Conservation (phyloP, 495 filamentous ascomycete genomes). For the Schizothecium vesticola region DNA sequence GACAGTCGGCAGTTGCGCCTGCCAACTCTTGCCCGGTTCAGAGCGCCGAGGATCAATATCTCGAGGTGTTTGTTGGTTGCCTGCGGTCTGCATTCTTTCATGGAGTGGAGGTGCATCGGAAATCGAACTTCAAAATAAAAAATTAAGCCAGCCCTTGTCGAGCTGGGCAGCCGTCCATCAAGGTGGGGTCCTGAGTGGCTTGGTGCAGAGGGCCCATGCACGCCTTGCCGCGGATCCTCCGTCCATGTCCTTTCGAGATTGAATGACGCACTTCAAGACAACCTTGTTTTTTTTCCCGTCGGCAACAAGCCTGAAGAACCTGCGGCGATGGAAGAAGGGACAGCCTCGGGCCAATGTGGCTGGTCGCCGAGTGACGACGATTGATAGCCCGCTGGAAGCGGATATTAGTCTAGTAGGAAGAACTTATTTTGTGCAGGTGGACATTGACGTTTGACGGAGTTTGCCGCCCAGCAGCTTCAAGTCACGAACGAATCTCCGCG, state of each 20-base stretch:
- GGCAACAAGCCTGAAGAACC: neutral
- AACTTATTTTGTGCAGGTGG: neutral
- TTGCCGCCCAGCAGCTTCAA: neutral
- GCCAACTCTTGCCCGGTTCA: neutral
- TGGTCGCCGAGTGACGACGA: neutral
- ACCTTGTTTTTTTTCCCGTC: conserved; percentile 2
- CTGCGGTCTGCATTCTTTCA: neutral
- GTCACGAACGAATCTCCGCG: neutral
- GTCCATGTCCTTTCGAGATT: neutral
- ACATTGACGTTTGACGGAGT: neutral
- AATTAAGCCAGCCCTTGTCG: conserved; percentile 8
- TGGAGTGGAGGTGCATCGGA: neutral
- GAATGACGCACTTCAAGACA: conserved; percentile 7
- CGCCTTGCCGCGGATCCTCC: neutral
- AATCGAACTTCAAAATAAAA: neutral
- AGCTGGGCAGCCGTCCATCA: conserved; percentile 7
- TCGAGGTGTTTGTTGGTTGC: neutral
- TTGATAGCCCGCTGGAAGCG: neutral
- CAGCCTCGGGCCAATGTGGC: neutral
- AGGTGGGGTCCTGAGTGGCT: neutral
- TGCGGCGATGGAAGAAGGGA: neutral
- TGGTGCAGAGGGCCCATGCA: neutral
- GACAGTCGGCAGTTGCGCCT: neutral
- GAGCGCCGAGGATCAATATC: neutral
- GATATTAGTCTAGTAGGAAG: neutral